Evolutionary conservation across 805 yeast species (phyloP), one percentile per base, ranked within the genome.

Genomic region (Kazachstania bromeliacearum): DNA sequence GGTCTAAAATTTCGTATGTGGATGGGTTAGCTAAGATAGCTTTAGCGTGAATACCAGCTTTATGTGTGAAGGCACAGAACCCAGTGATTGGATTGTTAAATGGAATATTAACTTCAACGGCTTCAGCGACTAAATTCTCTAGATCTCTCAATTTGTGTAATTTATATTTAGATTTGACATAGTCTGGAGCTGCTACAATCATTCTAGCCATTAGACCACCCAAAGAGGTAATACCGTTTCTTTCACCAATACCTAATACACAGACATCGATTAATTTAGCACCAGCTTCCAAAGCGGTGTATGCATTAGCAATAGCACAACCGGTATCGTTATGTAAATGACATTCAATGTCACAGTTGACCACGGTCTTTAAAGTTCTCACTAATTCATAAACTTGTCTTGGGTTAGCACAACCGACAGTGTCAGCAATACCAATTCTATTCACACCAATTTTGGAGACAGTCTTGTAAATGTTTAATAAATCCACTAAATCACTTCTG

Each of bases 321-420:
- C 98, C 98, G 23, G 98, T 89, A 64, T 89, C 98, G 62, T 89
- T 85, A 69, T 89, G 98, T 84, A 89, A 92, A 64, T 89, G 98
- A 63, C 96, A 85, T 69, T 89, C 98, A 54, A 89, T 88, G 61
- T 89, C 98, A 70, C 97, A 89, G 25, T 84, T 79, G 34, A 89
- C 97, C 34, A 89, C 95, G 10, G 88, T 77, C 66, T 79, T 85
- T 62, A 89, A 76, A 30, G 98, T 92, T 58, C 94, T 79, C 45
- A 89, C 92, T 51, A 89, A 75, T 68, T 89, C 98, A 63, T 89
- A 89, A 41, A 89, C 98, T 67, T 92, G 97, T 68, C 98, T 79
- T 53, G 98, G 98, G 70, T 89, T 89, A 47, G 98, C 98, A 63
- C 97, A 82, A 34, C 98, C 98, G 39, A 89, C 98, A 25, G 98